Evolutionary conservation across 495 filamentous ascomycete species (phyloP).

Genomic region (Baudoinia panamericana): DNA sequence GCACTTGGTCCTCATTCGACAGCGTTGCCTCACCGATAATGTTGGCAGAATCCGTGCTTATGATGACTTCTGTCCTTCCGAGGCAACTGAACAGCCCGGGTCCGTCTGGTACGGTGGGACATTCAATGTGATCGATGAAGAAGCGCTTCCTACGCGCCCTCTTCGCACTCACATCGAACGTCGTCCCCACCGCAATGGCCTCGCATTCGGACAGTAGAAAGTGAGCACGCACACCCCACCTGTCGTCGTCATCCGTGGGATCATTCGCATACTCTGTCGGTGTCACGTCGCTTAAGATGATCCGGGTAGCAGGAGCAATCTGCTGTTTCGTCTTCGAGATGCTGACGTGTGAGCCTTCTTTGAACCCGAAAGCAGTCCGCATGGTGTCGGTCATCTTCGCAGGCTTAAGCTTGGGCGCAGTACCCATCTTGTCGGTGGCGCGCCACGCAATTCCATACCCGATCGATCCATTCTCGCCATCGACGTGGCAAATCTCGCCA

Average conservation of each 20-base stretch:
- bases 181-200: constrained; percentile 10
- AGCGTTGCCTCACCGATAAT: too few relatives aligned
- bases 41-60: too few relatives aligned
- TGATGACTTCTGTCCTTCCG: constrained; percentile 15
- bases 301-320: constrained; percentile 31
- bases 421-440: constrained; percentile 43
- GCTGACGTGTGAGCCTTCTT: constrained; percentile 38
- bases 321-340: constrained; percentile 36
- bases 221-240: constrained; percentile 43
- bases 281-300: constrained; percentile 41
- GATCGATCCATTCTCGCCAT: neutral
- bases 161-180: constrained; percentile 19
- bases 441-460: constrained; percentile 48
- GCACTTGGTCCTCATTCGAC: too few relatives aligned
- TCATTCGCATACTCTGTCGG: constrained; percentile 32
- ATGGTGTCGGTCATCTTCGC: constrained; percentile 54
- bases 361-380: constrained; percentile 50
- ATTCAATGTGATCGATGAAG: constrained; percentile 22
- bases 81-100: constrained; percentile 16
- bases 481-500: constrained; percentile 41
- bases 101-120: neutral
- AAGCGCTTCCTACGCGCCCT: constrained; percentile 27
- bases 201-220: constrained; percentile 35
- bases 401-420: constrained; percentile 38
- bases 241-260: constrained; percentile 34